phyloP scores from a whole-genome alignment of 768 basidiomycete genomes.

The Thelephora ganbajun region DNA sequence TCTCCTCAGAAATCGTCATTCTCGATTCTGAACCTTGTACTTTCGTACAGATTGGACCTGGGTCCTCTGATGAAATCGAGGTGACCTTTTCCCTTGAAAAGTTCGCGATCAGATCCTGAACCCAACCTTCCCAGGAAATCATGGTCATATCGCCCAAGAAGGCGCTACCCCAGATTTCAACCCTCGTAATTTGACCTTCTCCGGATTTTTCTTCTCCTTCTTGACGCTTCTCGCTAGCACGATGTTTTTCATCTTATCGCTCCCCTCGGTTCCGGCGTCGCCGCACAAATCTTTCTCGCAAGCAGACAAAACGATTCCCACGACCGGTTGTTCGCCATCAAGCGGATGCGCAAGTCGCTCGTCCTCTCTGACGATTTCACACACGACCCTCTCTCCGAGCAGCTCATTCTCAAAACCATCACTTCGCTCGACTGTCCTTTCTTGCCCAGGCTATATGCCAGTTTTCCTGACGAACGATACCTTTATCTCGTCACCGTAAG shows the following conservation, averaged over 20 bases:
- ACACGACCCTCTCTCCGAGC: conserved; percentile 14
- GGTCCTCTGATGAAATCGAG: not conserved
- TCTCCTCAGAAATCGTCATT: not conserved
- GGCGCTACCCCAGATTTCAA: not conserved
- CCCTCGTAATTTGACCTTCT: not conserved
- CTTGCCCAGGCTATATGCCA: conserved; percentile 24
- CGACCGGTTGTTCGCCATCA: not conserved
- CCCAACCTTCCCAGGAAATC: not conserved
- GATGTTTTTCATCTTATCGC: not conserved
- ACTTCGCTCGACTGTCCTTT: conserved; percentile 23
- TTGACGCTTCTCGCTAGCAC: not conserved
- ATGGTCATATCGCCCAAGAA: not conserved
- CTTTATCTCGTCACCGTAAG: conserved; percentile 28
- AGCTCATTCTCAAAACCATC: conserved; percentile 22
- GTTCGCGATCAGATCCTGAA: not conserved
- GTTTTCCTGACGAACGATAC: conserved; percentile 25
- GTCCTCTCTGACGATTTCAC: not conserved
- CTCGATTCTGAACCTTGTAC: not conserved
- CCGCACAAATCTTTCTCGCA: not conserved
- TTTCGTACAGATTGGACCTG: not conserved
- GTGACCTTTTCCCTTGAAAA: not conserved
- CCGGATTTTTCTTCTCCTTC: not conserved
- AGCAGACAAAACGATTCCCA: not conserved
- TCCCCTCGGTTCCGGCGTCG: not conserved
- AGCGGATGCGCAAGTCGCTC: not conserved